Percentiles rank a stretch among this genome's conserved stretches.
Conservation (phyloP, 305 asterid species). For the Lippia alba region DNA sequence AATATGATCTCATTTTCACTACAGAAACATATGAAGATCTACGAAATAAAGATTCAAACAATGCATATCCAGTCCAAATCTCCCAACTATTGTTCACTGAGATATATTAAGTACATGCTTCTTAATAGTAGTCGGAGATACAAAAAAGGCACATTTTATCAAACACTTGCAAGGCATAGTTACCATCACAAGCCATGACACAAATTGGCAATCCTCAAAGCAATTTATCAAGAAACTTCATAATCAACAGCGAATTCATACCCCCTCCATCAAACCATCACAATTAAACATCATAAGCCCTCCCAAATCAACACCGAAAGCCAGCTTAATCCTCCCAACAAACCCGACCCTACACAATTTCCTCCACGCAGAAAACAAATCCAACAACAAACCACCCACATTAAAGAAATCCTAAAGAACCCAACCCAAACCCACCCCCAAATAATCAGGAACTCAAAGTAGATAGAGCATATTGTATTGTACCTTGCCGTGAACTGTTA, state of each 20-base stretch:
- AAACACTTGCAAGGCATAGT: background rate
- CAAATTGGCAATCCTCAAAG: background rate
- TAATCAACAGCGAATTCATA: background rate
- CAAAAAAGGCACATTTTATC: conserved; percentile 6
- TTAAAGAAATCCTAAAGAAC: conserved; percentile 18
- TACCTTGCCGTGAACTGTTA: conserved; percentile 84
- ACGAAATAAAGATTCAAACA: background rate
- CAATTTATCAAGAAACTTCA: background rate
- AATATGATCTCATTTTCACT: background rate
- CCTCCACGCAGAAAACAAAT: conserved; percentile 2
- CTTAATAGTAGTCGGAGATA: background rate
- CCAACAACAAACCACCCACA: conserved; percentile 18
- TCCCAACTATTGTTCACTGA: background rate
- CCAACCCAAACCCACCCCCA: background rate
- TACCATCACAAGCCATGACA: background rate
- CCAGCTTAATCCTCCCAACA: conserved; percentile 18
- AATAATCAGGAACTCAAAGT: background rate
- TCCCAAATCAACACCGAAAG: conserved; percentile 1
- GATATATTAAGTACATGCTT: background rate
- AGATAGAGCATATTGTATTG: background rate
- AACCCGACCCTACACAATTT: background rate
- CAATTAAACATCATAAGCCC: background rate
- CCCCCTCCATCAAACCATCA: conserved; percentile 1
- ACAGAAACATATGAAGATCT: conserved; percentile 10
- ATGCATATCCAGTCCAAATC: background rate